Conservation (phyloP, 1,284 basidiomycete species). For the Exsudoporus floridanus region DNA sequence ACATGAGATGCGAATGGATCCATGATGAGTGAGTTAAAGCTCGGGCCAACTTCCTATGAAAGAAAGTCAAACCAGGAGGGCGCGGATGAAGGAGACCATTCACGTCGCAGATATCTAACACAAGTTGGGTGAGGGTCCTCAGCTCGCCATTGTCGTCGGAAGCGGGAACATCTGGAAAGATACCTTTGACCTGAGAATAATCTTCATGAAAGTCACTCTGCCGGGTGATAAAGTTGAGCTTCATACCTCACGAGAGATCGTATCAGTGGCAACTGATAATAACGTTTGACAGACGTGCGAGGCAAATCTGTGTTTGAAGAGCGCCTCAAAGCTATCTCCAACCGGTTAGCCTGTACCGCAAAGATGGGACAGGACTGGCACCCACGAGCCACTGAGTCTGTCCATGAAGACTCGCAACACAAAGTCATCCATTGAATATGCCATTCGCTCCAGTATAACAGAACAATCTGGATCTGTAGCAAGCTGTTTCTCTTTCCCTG, state of each 20-base stretch:
- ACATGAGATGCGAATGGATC: slow-evolving; percentile 89
- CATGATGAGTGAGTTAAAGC: slow-evolving; percentile 64
- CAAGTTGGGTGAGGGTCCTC: slow-evolving; percentile 68
- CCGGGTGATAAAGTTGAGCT: background rate
- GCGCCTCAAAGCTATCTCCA: slow-evolving; percentile 55
- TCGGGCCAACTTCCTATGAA: slow-evolving; percentile 66
- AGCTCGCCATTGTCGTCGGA: slow-evolving; percentile 62
- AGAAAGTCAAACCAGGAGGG: slow-evolving; percentile 5
- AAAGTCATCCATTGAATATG: slow-evolving; percentile 92
- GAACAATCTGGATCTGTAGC: slow-evolving; percentile 92
- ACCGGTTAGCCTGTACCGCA: slow-evolving; percentile 1
- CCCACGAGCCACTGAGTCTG: slow-evolving; percentile 81
- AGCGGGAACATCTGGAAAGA: slow-evolving; percentile 54
- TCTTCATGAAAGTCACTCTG: background rate
- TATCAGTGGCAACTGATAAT: slow-evolving; percentile 70
- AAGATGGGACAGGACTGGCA: slow-evolving; percentile 23
- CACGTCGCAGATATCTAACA: slow-evolving; percentile 67
- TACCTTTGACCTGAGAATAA: slow-evolving; percentile 53
- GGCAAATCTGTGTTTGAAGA: slow-evolving; percentile 81
- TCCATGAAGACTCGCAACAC: slow-evolving; percentile 86
- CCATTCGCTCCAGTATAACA: slow-evolving; percentile 81
- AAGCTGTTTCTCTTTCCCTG: slow-evolving; percentile 82
- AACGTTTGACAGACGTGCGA: slow-evolving; percentile 93
- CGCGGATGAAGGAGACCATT: slow-evolving; percentile 20
- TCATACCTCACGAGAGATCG: slow-evolving; percentile 77